These are phyloP conservation scores for Glycyrrhiza uralensis DNA, from an alignment of 306 rosid species.

Conservation along the genomic window DNA sequence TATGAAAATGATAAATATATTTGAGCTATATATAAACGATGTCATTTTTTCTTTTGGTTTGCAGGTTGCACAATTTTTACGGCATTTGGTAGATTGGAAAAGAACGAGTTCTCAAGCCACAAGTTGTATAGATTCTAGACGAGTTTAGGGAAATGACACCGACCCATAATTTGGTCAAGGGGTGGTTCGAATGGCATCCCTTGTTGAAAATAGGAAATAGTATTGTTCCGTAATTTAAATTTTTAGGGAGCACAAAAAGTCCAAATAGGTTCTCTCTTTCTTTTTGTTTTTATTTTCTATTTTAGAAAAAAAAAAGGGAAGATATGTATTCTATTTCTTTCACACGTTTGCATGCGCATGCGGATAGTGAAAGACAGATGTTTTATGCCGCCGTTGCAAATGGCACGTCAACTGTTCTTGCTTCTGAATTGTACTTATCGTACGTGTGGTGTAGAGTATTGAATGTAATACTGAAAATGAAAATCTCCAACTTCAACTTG, in stretches of 20 bases:
- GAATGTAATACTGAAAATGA: constrained; percentile 13
- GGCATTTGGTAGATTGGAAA: constrained; percentile 75
- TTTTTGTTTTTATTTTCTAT: neutral
- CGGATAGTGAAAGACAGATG: constrained; percentile 38
- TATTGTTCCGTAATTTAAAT: constrained; percentile 27
- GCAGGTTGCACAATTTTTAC: constrained; percentile 76
- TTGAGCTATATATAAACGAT: neutral
- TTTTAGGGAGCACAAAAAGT: constrained; percentile 28
- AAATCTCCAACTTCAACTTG: constrained; percentile 16
- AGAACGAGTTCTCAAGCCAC: constrained; percentile 22
- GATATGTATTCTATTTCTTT: constrained; percentile 9
- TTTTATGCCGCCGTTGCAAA: constrained; percentile 22
- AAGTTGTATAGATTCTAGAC: constrained; percentile 29
- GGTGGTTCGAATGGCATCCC: constrained; percentile 26
- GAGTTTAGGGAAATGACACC: constrained; percentile 25
- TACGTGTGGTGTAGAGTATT: constrained; percentile 28
- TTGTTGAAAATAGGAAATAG: constrained; percentile 26
- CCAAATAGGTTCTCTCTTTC: constrained; percentile 23
- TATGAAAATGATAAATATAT: neutral
- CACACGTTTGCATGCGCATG: constrained; percentile 46
- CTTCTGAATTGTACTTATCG: constrained; percentile 32
- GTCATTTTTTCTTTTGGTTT: neutral
- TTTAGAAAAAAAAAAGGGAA: neutral
- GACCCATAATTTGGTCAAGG: constrained; percentile 45
- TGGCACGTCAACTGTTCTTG: constrained; percentile 10